These are phyloP conservation scores for Eimeria necatrix DNA, from an alignment of 169 alveolate species.

Conservation along the genomic window DNA sequence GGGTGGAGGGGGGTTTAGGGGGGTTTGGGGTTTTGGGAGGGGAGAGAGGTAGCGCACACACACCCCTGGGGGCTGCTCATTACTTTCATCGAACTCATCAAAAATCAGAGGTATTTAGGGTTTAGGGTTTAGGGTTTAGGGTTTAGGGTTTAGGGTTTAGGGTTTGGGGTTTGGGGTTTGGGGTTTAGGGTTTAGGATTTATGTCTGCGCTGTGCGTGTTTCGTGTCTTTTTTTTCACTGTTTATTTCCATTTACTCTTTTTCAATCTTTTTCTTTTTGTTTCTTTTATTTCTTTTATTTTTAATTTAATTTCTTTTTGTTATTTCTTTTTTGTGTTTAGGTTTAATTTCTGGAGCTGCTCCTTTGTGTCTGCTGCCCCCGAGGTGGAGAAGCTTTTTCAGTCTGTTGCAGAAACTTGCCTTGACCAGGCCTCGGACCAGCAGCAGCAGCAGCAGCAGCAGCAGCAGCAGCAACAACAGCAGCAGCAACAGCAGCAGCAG, in stretches of 20 bases:
- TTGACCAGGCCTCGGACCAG: slow-evolving; percentile 65
- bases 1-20: neutral
- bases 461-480: slow-evolving; percentile 40
- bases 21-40: no score
- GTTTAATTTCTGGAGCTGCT: slow-evolving; percentile 78
- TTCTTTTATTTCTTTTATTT: neutral
- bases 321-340: neutral
- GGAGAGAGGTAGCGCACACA: no score
- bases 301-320: neutral
- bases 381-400: slow-evolving; percentile 82
- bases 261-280: neutral
- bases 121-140: no score
- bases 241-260: no score
- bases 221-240: no score
- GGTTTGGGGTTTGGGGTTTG: no score
- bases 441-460: slow-evolving; percentile 74
- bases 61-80: slow-evolving; percentile 99
- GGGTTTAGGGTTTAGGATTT: no score
- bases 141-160: no score
- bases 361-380: slow-evolving; percentile 79
- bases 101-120: slow-evolving; percentile 90
- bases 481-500: neutral
- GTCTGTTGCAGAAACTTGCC: slow-evolving; percentile 80
- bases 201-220: no score
- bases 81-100: slow-evolving; percentile 96